Evolutionary conservation across 768 basidiomycete genomes (phyloP), one percentile per base, ranked within the genome.

Genomic region (Dentipellis sp.): DNA sequence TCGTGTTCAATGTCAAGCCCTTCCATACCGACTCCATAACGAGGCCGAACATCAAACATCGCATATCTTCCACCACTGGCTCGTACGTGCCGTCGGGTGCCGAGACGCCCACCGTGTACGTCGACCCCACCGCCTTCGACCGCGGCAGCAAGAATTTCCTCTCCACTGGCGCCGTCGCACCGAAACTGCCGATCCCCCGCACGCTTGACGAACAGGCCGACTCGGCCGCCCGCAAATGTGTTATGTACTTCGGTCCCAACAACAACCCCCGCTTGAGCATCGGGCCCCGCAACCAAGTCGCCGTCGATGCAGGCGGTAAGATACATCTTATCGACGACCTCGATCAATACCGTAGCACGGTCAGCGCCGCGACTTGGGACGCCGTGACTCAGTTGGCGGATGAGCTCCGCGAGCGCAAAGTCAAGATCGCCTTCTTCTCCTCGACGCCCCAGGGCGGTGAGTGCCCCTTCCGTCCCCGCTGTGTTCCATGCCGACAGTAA

Each of bases 361-460:
- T 91, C 56, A 76, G 85, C 56, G 59, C 76, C 56, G 79, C 82
- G 55, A 86, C 90, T 2, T 94, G 90, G 91, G 85, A 83, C 60
- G 79, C 88, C 0, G 88, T 94, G 57, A 76, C 72, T 67, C 87
- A 88, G 64, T 84, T 93, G 48, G 87, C 89, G 4, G 83, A 88
- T 51, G 91, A 93, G 65, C 78, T 97, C 45, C 83, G 85, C 56
- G 83, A 88, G 69, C 91, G 88, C 72, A 87, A 93, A 59, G 74
- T 91, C 67, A 91, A 89, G 70, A 89, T 95, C 60, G 87, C 86
- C 21, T 95, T 95, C 80, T 95, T 95, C 73, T 92, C 89, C 29
- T 93, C 91, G 10, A 97, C 94, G 6, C 94, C 94, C 10, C 92
- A 95, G 74, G 94, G 94, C 76, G 84, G 88, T 87, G 70, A 65